A percentile compares a stretch with the other conserved stretches of the same genome.
Evolutionary conservation across 768 basidiomycete genomes (phyloP).

Genomic region (Pleurotus giganteus): DNA sequence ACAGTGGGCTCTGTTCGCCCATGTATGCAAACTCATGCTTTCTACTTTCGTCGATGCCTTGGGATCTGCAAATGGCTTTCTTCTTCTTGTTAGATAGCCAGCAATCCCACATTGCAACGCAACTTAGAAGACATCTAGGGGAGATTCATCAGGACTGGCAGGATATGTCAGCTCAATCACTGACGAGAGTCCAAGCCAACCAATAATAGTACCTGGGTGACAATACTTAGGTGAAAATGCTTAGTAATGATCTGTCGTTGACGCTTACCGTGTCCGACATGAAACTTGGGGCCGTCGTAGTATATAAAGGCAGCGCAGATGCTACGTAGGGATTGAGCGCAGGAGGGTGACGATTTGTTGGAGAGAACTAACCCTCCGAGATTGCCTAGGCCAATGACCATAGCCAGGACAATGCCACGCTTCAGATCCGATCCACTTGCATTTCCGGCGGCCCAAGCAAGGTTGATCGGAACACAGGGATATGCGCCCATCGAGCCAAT

Average conservation of each 20-base stretch:
- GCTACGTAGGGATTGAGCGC: conserved; percentile 23
- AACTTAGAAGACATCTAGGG: not conserved
- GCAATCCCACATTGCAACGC: conserved; percentile 47
- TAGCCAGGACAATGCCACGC: conserved; percentile 48
- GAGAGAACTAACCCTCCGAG: conserved; percentile 37
- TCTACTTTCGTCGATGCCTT: conserved; percentile 39
- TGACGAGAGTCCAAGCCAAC: conserved; percentile 14
- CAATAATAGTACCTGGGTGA: conserved; percentile 1
- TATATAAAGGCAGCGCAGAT: conserved; percentile 41
- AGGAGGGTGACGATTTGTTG: not conserved
- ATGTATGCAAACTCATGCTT: conserved; percentile 42
- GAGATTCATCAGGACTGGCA: not conserved
- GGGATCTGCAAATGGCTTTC: conserved; percentile 38
- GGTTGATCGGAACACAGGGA: conserved; percentile 42
- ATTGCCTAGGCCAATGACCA: conserved; percentile 55
- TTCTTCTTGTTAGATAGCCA: conserved; percentile 47
- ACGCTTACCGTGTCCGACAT: conserved; percentile 31
- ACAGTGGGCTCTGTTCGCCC: conserved; percentile 56
- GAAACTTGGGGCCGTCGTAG: conserved; percentile 31
- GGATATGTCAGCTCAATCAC: conserved; percentile 21
- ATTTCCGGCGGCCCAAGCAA: conserved; percentile 57
- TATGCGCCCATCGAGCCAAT: conserved; percentile 54
- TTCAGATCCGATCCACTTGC: conserved; percentile 51
- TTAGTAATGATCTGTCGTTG: too few species aligned
- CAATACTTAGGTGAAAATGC: not conserved